Conservation (phyloP, 306 rosid genomes). For the cucumber (Cucumis sativus) region DNA sequence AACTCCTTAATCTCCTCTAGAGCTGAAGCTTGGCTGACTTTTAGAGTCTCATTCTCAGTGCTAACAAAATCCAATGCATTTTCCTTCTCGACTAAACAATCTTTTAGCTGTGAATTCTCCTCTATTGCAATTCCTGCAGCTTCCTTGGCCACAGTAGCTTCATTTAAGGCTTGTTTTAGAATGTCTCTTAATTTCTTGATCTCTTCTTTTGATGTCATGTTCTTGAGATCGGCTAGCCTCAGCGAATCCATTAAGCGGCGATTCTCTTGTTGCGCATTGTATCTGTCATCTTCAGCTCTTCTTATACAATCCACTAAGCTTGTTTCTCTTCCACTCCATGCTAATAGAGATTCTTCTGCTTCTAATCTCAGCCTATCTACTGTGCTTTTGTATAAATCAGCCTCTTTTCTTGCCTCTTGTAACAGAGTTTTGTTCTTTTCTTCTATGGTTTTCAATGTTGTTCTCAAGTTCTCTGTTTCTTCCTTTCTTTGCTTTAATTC, state of each 20-base stretch:
- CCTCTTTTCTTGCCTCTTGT: slow-evolving; percentile 45
- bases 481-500: slow-evolving; percentile 47
- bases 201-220: slow-evolving; percentile 47
- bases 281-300: slow-evolving; percentile 59
- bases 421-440: slow-evolving; percentile 33
- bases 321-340: slow-evolving; percentile 66
- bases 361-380: slow-evolving; percentile 62
- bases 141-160: slow-evolving; percentile 71
- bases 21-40: slow-evolving; percentile 49
- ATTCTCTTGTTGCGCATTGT: slow-evolving; percentile 30
- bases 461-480: slow-evolving; percentile 40
- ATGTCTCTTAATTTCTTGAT: slow-evolving; percentile 66
- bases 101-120: slow-evolving; percentile 55
- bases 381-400: slow-evolving; percentile 41
- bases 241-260: slow-evolving; percentile 20
- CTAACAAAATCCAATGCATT: slow-evolving; percentile 26
- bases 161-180: slow-evolving; percentile 78
- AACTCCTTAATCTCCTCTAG: slow-evolving; percentile 49
- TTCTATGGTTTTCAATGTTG: slow-evolving; percentile 20
- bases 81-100: slow-evolving; percentile 27
- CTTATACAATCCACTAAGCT: slow-evolving; percentile 62
- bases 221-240: slow-evolving; percentile 24
- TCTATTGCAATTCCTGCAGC: slow-evolving; percentile 60
- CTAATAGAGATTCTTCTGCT: slow-evolving; percentile 63
- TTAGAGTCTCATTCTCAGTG: slow-evolving; percentile 46